phyloP scores from a whole-genome alignment of 2,329 filamentous ascomycete species.

The Cladosporium sp. region DNA sequence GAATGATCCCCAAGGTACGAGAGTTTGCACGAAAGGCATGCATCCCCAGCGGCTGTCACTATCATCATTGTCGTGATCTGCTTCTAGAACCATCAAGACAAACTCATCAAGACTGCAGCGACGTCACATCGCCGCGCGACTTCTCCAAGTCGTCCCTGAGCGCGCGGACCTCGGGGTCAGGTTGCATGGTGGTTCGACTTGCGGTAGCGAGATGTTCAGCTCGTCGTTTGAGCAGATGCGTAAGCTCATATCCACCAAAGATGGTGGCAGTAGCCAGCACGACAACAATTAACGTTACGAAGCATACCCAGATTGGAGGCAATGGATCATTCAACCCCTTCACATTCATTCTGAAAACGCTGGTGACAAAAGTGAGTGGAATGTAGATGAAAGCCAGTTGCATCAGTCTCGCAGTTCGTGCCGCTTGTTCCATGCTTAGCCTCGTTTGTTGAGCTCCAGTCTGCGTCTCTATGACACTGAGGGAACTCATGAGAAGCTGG shows the following conservation, averaged over 20 bases:
- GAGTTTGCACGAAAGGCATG: not conserved
- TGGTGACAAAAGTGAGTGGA: slow-evolving; percentile 27
- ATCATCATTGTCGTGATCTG: not conserved
- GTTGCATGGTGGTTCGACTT: not conserved
- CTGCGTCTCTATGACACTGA: slow-evolving; percentile 24
- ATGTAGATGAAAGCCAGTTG: slow-evolving; percentile 28
- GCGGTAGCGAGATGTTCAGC: not conserved
- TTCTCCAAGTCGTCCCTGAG: not conserved
- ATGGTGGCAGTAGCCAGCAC: not conserved
- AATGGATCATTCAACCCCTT: slow-evolving; percentile 22
- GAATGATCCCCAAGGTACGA: not conserved
- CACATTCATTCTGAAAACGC: slow-evolving; percentile 30
- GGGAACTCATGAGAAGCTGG: slow-evolving; percentile 28
- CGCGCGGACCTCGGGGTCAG: not conserved
- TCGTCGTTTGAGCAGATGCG: not conserved
- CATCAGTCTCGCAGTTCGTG: slow-evolving; percentile 22
- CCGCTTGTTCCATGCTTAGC: slow-evolving; percentile 23
- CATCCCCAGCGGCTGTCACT: not conserved
- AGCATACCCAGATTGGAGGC: not conserved
- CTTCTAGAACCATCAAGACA: not conserved
- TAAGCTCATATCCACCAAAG: not conserved
- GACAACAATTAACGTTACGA: slow-evolving; percentile 7
- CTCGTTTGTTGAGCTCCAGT: slow-evolving; percentile 11
- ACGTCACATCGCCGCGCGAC: not conserved
- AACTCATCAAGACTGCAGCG: not conserved